Base-by-base conservation (phyloP, 768 basidiomycete genomes). In the Pisolithus microcarpus region DNA sequence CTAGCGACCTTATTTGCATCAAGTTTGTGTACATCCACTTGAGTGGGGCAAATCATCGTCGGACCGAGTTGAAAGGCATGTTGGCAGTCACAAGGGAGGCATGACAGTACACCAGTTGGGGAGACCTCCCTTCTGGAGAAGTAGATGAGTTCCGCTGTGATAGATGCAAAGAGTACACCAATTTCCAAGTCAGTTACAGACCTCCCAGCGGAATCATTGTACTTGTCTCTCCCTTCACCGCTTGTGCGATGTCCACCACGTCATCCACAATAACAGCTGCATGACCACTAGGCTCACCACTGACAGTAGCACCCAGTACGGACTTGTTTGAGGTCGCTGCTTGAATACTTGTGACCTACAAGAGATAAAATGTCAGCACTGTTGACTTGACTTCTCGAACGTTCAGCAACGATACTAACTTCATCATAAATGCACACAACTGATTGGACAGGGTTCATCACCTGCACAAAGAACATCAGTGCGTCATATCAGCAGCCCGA, bases 81-180 rank as follows among this genome's bases (percentile, higher is more conserved):
- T 1, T 56, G 60, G 37, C 67, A 65, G 19, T 68, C 69, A 37
- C 63, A 55, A 1, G 66, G 59, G 19, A 70, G 69, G 8, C 66
- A 63, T 0, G 66, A 61, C 2, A 79, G 77, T 31, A 79, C 59
- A 9, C 50, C 59, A 52, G 84, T 70, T 0, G 74, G 70, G 3
- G 65, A 58, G 6, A 74, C 56, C 54, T 87, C 83, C 26, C 77
- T 70, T 18, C 80, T 76, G 9, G 81, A 70, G 43, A 84, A 74
- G 66, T 78, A 87, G 31, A 85, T 62, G 8, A 86, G 72, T 37
- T 78, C 81, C 0, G 86, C 86, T 0, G 84, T 77, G 30, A 72
- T 58, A 23, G 80, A 68, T 15, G 77, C 70, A 7, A 79, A 74
- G 0, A 84, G 83, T 1, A 63, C 39, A 21, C 52, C 53, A 15